phyloP scores from a whole-genome alignment of 768 basidiomycete genomes.

The Serpula lacrymans region DNA sequence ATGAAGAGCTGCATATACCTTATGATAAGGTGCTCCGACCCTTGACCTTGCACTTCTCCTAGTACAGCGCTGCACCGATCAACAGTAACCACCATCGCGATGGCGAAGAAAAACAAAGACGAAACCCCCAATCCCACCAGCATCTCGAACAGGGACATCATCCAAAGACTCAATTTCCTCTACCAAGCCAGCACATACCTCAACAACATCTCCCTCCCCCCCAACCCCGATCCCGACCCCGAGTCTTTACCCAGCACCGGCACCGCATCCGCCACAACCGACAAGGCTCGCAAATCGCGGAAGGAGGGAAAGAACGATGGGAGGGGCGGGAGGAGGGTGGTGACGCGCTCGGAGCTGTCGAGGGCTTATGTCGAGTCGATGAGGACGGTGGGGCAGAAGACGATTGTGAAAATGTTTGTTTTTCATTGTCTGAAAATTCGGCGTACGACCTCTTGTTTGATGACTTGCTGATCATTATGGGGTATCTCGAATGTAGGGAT shows the following conservation, averaged over 20 bases:
- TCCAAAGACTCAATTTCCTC: slow-evolving; percentile 82
- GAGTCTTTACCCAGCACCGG: slow-evolving; percentile 1
- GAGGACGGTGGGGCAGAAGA: slow-evolving; percentile 70
- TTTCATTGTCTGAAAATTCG: neutral
- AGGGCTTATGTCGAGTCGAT: slow-evolving; percentile 63
- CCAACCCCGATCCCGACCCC: slow-evolving; percentile 1
- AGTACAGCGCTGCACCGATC: no score
- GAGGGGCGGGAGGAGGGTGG: slow-evolving; percentile 29
- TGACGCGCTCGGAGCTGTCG: slow-evolving; percentile 50
- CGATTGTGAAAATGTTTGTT: slow-evolving; percentile 72
- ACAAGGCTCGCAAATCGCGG: no score
- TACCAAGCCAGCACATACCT: slow-evolving; percentile 77
- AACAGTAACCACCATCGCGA: slow-evolving; percentile 20
- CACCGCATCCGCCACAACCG: slow-evolving; percentile 4
- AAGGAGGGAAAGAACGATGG: no score
- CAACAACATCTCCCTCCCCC: slow-evolving; percentile 29
- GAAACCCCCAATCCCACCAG: slow-evolving; percentile 54
- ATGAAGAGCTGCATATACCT: no score
- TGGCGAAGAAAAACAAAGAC: slow-evolving; percentile 70
- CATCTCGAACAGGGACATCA: slow-evolving; percentile 67
- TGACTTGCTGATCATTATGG: slow-evolving; percentile 1
- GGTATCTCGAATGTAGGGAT: slow-evolving; percentile 46
- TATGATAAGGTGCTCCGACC: no score
- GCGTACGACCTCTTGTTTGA: neutral
- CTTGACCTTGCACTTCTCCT: no score